A percentile compares a stretch with the other conserved stretches of the same genome.
phyloP scores from a whole-genome alignment of 495 filamentous ascomycete species.

The Chaetomium tenue region DNA sequence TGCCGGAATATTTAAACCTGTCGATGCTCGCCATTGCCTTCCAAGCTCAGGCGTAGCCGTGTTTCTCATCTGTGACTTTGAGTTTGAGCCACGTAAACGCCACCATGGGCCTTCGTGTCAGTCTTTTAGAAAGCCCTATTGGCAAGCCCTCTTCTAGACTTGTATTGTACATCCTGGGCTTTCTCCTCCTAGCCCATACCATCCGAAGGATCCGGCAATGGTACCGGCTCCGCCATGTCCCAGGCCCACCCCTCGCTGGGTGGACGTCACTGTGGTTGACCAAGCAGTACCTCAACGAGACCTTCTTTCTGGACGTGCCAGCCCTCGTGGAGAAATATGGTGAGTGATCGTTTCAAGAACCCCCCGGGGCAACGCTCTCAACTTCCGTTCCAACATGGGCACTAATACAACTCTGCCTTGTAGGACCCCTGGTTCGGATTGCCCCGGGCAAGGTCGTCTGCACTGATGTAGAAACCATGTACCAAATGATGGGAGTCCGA shows the following conservation, averaged over 20 bases:
- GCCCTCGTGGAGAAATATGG: slow-evolving; percentile 24
- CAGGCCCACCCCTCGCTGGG: slow-evolving; percentile 25
- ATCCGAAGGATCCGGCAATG: slow-evolving; percentile 26
- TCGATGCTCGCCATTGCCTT: background rate
- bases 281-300: slow-evolving; percentile 11
- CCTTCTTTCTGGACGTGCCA: slow-evolving; percentile 14
- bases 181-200: slow-evolving; percentile 1
- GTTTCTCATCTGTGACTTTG: background rate
- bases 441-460: slow-evolving; percentile 34
- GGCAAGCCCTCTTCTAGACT: background rate
- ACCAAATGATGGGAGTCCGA: slow-evolving; percentile 39
- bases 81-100: background rate
- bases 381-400: background rate
- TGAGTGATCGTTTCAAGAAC: background rate
- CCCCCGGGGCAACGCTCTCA: background rate
- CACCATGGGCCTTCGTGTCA: background rate
- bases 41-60: background rate
- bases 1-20: background rate
- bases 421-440: slow-evolving; percentile 31
- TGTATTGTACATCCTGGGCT: background rate
- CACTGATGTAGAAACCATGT: slow-evolving; percentile 44
- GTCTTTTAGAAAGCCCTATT: background rate
- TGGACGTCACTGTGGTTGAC: slow-evolving; percentile 30
- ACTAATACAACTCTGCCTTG: background rate
- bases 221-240: slow-evolving; percentile 33